Evolutionary conservation across 2,329 filamentous ascomycete genomes (phyloP), one percentile per base, ranked within the genome.

Genomic region (Nannizzia gypsea): DNA sequence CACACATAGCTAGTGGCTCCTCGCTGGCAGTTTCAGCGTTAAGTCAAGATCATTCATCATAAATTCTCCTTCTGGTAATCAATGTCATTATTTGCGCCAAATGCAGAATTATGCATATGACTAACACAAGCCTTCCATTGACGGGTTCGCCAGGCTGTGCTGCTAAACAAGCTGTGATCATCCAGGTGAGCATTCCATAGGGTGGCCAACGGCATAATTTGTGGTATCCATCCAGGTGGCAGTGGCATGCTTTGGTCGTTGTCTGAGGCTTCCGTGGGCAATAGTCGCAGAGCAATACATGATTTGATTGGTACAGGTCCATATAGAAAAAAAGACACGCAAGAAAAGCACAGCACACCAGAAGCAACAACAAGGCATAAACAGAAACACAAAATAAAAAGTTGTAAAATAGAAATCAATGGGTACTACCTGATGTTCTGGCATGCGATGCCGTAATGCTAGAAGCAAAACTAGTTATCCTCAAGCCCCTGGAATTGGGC

Each of bases 361-460:
- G 54, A 62, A 59, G 61, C 62, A 65, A 52, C 20, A 9, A 38
- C 20, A 64, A 63, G 63, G 63, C 63, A 62, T 64, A 64, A 26
- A 48, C 17, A 48, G 64, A 64, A 58, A 63, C 60, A 46, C 52
- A 67, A 2, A 34, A 34, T 11, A 11, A 34, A 34, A 34, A 11
- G n/a, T n/a, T n/a, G n/a, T 60, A 61, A 68, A 67, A 64, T 64
- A 67, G 70, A 72, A 67, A 64, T 66, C 68, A 65, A 68, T 67
- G 72, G 72, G 69, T 66, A 69, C 74, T 76, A 76, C 74, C 74
- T 76, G 71, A 69, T 70, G 67, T 69, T 62, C 60, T 54, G 48
- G n/a, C 38, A 59, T 31, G 56, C 48, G 48, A 31, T 42, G 61
- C 60, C 69, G 67, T 67, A 64, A 42, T 66, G 63, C 65, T 66